phyloP scores from a whole-genome alignment of 192 early-diverging fungal genomes.

The Podila epigama region DNA sequence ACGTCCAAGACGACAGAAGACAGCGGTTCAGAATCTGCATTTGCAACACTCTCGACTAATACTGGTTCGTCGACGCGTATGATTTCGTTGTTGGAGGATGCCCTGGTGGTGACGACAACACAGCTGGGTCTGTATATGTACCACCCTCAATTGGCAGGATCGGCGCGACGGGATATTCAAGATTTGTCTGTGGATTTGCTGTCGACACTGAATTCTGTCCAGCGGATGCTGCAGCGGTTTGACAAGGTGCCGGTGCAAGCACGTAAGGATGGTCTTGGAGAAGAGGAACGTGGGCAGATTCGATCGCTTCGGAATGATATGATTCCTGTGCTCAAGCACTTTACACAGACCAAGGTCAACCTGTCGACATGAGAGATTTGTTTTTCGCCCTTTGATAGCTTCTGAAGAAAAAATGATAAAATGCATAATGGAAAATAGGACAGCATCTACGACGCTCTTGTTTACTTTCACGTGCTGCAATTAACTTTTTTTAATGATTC shows the following conservation, averaged over 20 bases:
- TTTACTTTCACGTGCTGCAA: too few species aligned
- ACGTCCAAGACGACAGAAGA: not conserved
- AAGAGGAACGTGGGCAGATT: constrained; percentile 22
- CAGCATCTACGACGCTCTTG: too few species aligned
- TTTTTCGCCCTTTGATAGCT: too few species aligned
- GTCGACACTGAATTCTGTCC: constrained; percentile 28
- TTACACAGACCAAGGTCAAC: constrained; percentile 41
- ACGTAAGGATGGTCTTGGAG: constrained; percentile 16
- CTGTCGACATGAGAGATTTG: too few species aligned
- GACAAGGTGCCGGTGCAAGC: constrained; percentile 32
- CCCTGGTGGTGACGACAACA: constrained; percentile 41
- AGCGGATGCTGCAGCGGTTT: constrained; percentile 40
- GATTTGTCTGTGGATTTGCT: constrained; percentile 32
- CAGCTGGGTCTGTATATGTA: constrained; percentile 45
- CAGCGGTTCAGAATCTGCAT: constrained; percentile 13
- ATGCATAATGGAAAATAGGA: too few species aligned
- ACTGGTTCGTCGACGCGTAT: constrained; percentile 40
- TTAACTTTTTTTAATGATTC: too few species aligned
- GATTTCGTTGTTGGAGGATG: constrained; percentile 43
- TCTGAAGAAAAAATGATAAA: too few species aligned
- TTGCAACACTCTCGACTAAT: constrained; percentile 37
- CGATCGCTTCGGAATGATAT: constrained; percentile 22
- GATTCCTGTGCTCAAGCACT: constrained; percentile 46
- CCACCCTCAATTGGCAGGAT: constrained; percentile 21
- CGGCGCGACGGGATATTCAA: constrained; percentile 35